phyloP scores from a whole-genome alignment of 2,329 filamentous ascomycete species.

The Talaromyces sp. region DNA sequence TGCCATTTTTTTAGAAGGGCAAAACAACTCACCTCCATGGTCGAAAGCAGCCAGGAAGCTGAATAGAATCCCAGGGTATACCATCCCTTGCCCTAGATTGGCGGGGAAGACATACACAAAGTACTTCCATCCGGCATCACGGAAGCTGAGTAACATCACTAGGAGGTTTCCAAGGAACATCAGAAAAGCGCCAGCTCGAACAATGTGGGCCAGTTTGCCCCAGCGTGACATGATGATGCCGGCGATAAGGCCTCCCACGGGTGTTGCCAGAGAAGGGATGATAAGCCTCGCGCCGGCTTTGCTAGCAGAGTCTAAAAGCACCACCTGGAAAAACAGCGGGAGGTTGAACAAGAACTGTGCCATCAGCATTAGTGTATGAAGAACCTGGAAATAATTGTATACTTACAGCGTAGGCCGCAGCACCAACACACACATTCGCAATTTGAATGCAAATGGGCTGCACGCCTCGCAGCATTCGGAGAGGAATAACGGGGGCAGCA shows the following conservation, averaged over 20 bases:
- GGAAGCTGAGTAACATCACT: slow-evolving; percentile 36
- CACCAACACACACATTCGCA: slow-evolving; percentile 56
- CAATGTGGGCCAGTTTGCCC: slow-evolving; percentile 38
- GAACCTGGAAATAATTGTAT: neutral
- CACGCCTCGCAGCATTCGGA: slow-evolving; percentile 50
- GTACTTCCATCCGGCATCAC: slow-evolving; percentile 42
- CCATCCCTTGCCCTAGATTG: slow-evolving; percentile 44
- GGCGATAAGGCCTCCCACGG: slow-evolving; percentile 39
- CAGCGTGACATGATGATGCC: slow-evolving; percentile 46
- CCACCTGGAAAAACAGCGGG: slow-evolving; percentile 41
- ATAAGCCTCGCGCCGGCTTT: slow-evolving; percentile 41
- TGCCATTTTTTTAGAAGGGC: neutral
- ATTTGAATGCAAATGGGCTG: slow-evolving; percentile 53
- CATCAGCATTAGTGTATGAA: neutral
- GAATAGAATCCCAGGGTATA: slow-evolving; percentile 50
- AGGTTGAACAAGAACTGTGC: slow-evolving; percentile 43
- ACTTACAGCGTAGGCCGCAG: slow-evolving; percentile 56
- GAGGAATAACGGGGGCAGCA: slow-evolving; percentile 41
- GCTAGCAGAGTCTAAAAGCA: slow-evolving; percentile 39
- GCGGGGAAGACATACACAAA: slow-evolving; percentile 41
- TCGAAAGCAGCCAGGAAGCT: slow-evolving; percentile 60
- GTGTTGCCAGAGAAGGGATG: slow-evolving; percentile 42
- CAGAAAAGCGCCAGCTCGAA: slow-evolving; percentile 35
- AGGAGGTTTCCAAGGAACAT: slow-evolving; percentile 42
- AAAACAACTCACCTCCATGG: slow-evolving; percentile 47